Percentiles rank a stretch among this genome's conserved stretches.
Conservation (phyloP, 108 stramenopile species). For the Cyclotella choctawhatcheeana region DNA sequence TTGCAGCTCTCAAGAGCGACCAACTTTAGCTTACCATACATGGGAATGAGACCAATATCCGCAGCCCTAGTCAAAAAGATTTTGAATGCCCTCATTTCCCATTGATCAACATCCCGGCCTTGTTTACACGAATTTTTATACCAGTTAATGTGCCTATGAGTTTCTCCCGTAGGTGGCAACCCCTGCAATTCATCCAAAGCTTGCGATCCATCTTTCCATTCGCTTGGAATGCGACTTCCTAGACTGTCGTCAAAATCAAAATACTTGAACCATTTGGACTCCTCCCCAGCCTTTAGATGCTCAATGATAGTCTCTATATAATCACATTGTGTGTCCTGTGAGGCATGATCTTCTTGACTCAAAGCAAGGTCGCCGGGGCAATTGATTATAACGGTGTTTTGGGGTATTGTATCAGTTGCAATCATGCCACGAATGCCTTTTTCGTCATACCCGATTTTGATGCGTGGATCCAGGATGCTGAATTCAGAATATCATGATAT, state of each 20-base stretch:
- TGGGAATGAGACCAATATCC: slow-evolving; percentile 39
- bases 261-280: slow-evolving; percentile 43
- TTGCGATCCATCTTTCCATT: slow-evolving; percentile 27
- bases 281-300: slow-evolving; percentile 28
- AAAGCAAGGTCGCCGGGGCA: slow-evolving; percentile 32
- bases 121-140: slow-evolving; percentile 5
- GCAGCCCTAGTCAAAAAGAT: slow-evolving; percentile 39
- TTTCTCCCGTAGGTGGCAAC: slow-evolving; percentile 41
- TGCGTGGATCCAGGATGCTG: slow-evolving; percentile 41
- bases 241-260: slow-evolving; percentile 45
- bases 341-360: neutral
- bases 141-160: slow-evolving; percentile 41
- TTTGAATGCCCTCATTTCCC: slow-evolving; percentile 32
- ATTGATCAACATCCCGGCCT: neutral
- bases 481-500: no score
- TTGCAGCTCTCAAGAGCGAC: neutral
- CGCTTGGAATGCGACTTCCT: slow-evolving; percentile 31
- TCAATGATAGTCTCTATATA: slow-evolving; percentile 18
- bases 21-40: slow-evolving; percentile 30
- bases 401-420: slow-evolving; percentile 35
- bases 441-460: slow-evolving; percentile 42
- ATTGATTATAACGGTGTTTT: slow-evolving; percentile 42
- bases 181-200: slow-evolving; percentile 44
- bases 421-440: slow-evolving; percentile 44
- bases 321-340: no score